Percentiles rank a stretch among this genome's conserved stretches.
These are phyloP conservation scores for Salinomyces thailandicus DNA, from an alignment of 2,329 filamentous ascomycete species.

Conservation along the genomic window DNA sequence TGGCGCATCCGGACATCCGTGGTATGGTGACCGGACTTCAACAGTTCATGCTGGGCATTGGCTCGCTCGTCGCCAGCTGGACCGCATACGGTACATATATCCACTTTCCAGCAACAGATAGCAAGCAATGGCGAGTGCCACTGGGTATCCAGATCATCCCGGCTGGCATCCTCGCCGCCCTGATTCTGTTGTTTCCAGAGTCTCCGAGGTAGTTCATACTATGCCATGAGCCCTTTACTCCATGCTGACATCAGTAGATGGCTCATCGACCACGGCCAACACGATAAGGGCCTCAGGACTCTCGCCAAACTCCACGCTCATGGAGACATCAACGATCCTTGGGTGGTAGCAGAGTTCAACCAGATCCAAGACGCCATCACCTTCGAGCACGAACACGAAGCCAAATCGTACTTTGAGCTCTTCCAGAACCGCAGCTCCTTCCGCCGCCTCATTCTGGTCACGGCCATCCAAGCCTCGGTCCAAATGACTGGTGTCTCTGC, in stretches of 20 bases:
- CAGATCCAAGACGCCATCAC: constrained; percentile 59
- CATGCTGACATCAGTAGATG: constrained; percentile 38
- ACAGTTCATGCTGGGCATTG: constrained; percentile 74
- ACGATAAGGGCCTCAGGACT: constrained; percentile 54
- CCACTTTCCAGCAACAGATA: constrained; percentile 37
- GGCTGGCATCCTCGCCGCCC: constrained; percentile 50
- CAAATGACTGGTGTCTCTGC: constrained; percentile 69
- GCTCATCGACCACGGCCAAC: constrained; percentile 62
- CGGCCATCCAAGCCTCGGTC: constrained; percentile 56
- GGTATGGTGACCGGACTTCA: constrained; percentile 65
- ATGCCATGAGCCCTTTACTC: constrained; percentile 3
- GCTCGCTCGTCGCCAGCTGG: constrained; percentile 62
- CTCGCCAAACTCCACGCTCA: constrained; percentile 61
- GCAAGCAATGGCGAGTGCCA: constrained; percentile 51
- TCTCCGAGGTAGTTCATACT: constrained; percentile 24
- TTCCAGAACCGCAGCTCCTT: constrained; percentile 57
- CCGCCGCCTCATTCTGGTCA: constrained; percentile 60
- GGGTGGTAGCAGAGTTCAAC: constrained; percentile 61
- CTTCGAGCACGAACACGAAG: constrained; percentile 55
- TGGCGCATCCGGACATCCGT: constrained; percentile 67
- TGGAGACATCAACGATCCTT: constrained; percentile 54
- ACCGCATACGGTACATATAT: constrained; percentile 54
- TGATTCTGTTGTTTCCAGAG: constrained; percentile 66
- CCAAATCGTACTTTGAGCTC: constrained; percentile 60
- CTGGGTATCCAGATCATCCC: constrained; percentile 64